Conservation (phyloP, 495 filamentous ascomycete genomes). For the Penicillium canariense region DNA sequence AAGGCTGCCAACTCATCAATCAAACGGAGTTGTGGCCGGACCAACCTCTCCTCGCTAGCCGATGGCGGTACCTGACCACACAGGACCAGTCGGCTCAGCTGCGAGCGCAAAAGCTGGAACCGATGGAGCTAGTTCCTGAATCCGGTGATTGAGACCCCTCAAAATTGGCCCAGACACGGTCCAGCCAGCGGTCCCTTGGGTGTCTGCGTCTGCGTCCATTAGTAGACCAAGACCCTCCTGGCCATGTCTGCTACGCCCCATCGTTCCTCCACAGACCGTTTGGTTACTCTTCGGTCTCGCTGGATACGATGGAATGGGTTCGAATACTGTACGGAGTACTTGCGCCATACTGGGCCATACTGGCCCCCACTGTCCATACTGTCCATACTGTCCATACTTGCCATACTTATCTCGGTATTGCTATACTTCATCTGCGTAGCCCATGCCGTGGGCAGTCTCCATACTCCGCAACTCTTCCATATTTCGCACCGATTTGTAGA, state of each 20-base stretch:
- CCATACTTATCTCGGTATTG: no score
- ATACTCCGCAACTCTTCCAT: no score
- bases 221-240: no score
- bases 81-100: background rate
- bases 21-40: no score
- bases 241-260: background rate
- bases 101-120: background rate
- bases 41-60: no score
- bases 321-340: no score
- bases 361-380: no score
- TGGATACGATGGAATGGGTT: background rate
- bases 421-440: background rate
- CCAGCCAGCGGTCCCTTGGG: background rate
- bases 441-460: no score
- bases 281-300: background rate
- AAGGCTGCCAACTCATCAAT: no score
- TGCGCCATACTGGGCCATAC: no score
- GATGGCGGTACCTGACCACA: constrained; percentile 1
- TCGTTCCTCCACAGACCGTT: background rate
- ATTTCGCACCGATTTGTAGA: background rate
- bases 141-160: constrained; percentile 1
- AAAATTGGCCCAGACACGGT: background rate
- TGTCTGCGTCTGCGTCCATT: no score
- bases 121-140: constrained; percentile 4
- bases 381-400: no score